phyloP scores from a whole-genome alignment of 2,329 filamentous ascomycete genomes.

The Trichophyton schoenleinii region DNA sequence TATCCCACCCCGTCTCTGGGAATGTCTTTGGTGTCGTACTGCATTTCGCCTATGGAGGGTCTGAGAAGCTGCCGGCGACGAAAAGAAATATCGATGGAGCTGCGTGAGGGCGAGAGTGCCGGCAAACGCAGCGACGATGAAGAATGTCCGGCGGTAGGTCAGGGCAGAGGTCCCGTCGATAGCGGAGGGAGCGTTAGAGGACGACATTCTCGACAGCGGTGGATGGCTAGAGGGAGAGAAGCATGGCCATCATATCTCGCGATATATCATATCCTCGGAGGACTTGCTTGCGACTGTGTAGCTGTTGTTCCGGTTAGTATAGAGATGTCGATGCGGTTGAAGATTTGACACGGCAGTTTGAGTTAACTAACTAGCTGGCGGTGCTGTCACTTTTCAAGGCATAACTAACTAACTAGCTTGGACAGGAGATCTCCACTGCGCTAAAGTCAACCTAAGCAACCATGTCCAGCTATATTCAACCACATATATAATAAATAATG shows the following conservation, averaged over 20 bases:
- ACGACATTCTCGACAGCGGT: background rate
- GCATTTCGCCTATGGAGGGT: slow-evolving; percentile 30
- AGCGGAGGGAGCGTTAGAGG: background rate
- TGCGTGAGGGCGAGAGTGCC: slow-evolving; percentile 32
- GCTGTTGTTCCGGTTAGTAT: no score
- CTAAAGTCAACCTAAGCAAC: no score
- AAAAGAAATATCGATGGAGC: slow-evolving; percentile 24
- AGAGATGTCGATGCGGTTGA: no score
- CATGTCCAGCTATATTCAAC: no score
- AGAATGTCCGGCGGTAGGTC: slow-evolving; percentile 25
- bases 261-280: background rate
- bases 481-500: no score
- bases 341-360: no score
- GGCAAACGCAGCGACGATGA: slow-evolving; percentile 31
- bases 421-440: no score
- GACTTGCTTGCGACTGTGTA: no score
- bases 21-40: slow-evolving; percentile 21
- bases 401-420: no score
- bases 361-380: no score
- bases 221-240: background rate
- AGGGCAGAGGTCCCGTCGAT: background rate
- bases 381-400: no score
- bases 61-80: slow-evolving; percentile 15
- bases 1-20: slow-evolving; percentile 12
- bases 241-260: background rate